Base-by-base conservation (phyloP, 2,329 filamentous ascomycete species). In the Exophiala lecanii-corni region DNA sequence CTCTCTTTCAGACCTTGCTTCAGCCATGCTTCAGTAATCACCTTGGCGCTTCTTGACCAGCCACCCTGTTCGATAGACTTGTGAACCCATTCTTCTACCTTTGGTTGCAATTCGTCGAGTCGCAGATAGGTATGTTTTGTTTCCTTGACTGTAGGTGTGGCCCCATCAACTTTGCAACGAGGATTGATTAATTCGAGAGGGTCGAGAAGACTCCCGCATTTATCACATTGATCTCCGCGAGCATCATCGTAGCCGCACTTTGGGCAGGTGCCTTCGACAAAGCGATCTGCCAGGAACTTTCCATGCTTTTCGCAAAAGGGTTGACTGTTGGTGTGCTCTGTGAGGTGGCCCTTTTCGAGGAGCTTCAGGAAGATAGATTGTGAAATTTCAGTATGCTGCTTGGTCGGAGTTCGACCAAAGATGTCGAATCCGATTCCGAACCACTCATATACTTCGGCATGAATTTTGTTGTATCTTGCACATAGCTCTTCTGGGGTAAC, bases 361-460 rank as follows among this genome's bases (percentile, higher is more conserved):
- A 98, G 78, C 63, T 89, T 82, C 43, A 74, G 71, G 67, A 97
- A 97, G 54, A 97, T 89, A 51, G 86, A 80, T 67, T 97, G 92
- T 7, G 89, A 86, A 57, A 98, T 97, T 55, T 88, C 79, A 16
- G 89, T 96, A 67, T 97, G 92, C 58, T 92, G 79, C 41, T 78
- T 68, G 13, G 91, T 97, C 2, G 89, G 88, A 4, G 92, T 97
- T 47, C 89, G 84, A 50, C 89, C 92, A 62, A 97, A 98, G 66
- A 89, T 83, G 68, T 97, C 91, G 62, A 97, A 97, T 45, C 78
- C 82, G 60, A 97, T 91, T 61, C 89, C 81, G 70, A 98, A 98
- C 88, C 91, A 96, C 64, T 94, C 79, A 67, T 97, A 97, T 54
- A 96, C 84, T 36, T 85, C 86, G 58, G 88, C 81, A 69, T 96